A percentile compares a stretch with the other conserved stretches of the same genome.
phyloP scores from a whole-genome alignment of 2,329 filamentous ascomycete species.

The Ascochyta pisi region DNA sequence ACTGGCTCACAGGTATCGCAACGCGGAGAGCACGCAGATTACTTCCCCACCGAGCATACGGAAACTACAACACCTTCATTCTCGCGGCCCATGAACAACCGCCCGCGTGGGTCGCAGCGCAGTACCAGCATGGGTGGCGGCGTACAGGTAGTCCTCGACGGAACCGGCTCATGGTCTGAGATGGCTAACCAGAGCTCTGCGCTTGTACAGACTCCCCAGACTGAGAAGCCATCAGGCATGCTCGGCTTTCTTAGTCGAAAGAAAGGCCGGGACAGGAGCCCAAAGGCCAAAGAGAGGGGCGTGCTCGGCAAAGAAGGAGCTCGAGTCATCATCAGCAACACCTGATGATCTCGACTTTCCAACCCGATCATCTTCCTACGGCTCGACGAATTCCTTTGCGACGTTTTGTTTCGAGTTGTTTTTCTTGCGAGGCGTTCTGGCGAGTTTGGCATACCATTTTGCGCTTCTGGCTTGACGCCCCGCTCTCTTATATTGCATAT shows the following conservation, averaged over 20 bases:
- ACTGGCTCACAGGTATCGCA: conserved; percentile 44
- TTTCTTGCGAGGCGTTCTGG: conserved; percentile 40
- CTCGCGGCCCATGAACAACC: conserved; percentile 51
- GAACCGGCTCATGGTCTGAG: conserved; percentile 88
- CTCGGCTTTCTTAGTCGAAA: conserved; percentile 89
- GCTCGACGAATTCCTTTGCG: conserved; percentile 42
- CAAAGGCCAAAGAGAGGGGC: conserved; percentile 91
- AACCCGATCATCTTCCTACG: conserved; percentile 15
- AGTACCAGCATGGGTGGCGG: conserved; percentile 82
- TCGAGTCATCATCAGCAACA: conserved; percentile 61
- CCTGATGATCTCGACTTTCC: conserved; percentile 29
- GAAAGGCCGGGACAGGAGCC: conserved; percentile 87
- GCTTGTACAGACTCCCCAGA: conserved; percentile 56
- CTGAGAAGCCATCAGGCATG: conserved; percentile 73
- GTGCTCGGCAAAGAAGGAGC: conserved; percentile 95
- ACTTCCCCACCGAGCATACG: conserved; percentile 42
- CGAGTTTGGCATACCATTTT: conserved; percentile 31
- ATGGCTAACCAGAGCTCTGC: conserved; percentile 84
- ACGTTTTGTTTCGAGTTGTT: conserved; percentile 27
- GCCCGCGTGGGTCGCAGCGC: conserved; percentile 67
- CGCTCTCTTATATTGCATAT: conserved; percentile 23
- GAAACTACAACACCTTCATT: conserved; percentile 42
- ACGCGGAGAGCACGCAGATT: conserved; percentile 45
- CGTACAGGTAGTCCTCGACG: conserved; percentile 89
- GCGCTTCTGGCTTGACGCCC: conserved; percentile 18